These are phyloP conservation scores for Penicillium tannophilum DNA, from an alignment of 495 filamentous ascomycete species.

Conservation along the genomic window DNA sequence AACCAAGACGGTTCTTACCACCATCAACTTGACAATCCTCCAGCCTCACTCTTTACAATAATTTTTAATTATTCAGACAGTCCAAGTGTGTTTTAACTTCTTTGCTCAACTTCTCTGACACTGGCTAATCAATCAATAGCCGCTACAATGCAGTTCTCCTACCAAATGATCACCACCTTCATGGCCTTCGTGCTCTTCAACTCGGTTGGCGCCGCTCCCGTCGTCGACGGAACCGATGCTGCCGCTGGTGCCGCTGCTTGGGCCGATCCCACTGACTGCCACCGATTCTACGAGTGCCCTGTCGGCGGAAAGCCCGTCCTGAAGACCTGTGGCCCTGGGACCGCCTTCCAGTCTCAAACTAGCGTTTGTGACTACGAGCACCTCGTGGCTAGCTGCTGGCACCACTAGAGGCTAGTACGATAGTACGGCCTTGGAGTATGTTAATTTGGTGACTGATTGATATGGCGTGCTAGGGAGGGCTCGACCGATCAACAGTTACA, in stretches of 20 bases:
- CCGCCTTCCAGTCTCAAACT: constrained; percentile 11
- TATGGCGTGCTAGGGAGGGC: neutral
- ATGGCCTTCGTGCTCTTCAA: constrained; percentile 11
- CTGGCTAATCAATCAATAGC: constrained; percentile 4
- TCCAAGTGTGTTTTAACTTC: neutral
- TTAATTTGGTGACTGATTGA: neutral
- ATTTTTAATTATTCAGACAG: neutral
- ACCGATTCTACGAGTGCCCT: constrained; percentile 16
- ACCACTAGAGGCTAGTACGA: neutral
- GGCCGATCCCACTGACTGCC: constrained; percentile 13
- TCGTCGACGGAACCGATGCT: neutral
- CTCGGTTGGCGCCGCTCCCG: constrained; percentile 4
- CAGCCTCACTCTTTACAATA: neutral
- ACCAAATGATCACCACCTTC: constrained; percentile 6
- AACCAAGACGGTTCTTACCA: neutral
- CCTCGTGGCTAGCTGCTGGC: neutral
- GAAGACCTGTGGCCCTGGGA: constrained; percentile 17
- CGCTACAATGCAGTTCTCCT: constrained; percentile 11
- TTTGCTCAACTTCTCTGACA: neutral
- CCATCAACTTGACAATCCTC: neutral
- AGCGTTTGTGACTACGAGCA: constrained; percentile 13
- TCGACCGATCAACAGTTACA: neutral
- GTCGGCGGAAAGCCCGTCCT: constrained; percentile 9
- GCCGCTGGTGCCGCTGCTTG: constrained; percentile 6
- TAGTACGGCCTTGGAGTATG: neutral